Evolutionary conservation across 2,329 filamentous ascomycete genomes (phyloP), one percentile per base, ranked within the genome.

Genomic region (Calonectria fujianensis): DNA sequence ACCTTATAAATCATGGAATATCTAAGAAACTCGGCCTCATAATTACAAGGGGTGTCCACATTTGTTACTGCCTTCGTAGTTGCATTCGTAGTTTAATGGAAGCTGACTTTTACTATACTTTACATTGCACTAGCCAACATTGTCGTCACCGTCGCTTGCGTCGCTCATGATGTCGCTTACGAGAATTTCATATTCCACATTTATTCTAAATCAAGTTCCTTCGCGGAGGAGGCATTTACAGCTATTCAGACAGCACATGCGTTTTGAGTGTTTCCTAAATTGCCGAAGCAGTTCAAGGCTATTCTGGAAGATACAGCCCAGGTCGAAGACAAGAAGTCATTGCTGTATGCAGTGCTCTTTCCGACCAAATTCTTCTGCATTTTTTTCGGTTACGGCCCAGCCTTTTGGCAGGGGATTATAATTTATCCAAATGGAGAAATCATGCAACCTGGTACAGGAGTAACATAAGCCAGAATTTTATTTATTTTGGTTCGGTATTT

Each of bases 321-420:
- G 2, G 81, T 87, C 18, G 88, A 87, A 0, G 78, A 81, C 4
- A 87, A 86, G 73, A 90, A 89, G 81, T 85, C 85, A 2, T 82
- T 85, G 0, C 75, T 88, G 5, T 86, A 86, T 57, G 85, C 85
- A 20, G 78, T 88, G 4, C 76, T 89, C 13, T 89, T 88, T 73
- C 85, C 86, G 0, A 80, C 82, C 3, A 86, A 89, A 75, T 89
- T 88, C 79, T 88, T 88, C 72, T 87, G 85, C 71, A 85, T 90
- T 27, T 89, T 87, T 75, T 81, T 85, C 4, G 87, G 87, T 6
- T 89, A 88, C 74, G 87, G 84, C 0, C 82, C 90, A 4, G 87
- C 88, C 0, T 90, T 90, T 72, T 90, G 89, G 88, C 87, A 90
- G 73, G 89, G 89, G 0, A 85, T 89, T 74, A 81, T 83, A 54